Conservation (phyloP, 768 basidiomycete species). For the Leccinum obscurum region DNA sequence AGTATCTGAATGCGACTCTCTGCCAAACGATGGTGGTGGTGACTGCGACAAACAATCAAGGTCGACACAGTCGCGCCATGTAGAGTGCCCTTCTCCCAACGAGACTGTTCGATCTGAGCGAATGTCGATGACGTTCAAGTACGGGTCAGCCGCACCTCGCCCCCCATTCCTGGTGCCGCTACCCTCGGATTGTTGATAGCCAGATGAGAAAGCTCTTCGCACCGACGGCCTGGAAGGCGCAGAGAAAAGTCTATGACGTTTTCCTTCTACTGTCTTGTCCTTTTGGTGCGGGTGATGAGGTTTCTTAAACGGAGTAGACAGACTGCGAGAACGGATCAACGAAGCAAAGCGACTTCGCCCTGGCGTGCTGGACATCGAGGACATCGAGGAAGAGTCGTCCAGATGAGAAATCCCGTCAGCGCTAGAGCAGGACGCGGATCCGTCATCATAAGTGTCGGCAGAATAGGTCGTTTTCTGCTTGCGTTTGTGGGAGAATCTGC, state of each 20-base stretch:
- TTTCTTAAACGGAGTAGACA: constrained; percentile 11
- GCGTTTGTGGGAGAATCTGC: constrained; percentile 30
- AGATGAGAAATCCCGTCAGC: constrained; percentile 7
- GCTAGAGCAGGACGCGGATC: constrained; percentile 14
- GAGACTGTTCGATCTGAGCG: constrained; percentile 2
- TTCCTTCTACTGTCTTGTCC: not conserved
- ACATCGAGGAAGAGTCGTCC: constrained; percentile 17
- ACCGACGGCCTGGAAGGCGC: constrained; percentile 1
- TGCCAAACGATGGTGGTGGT: constrained; percentile 5
- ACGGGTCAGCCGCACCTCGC: not conserved
- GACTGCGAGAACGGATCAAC: constrained; percentile 17
- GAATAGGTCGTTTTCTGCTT: constrained; percentile 17
- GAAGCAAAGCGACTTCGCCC: constrained; percentile 10
- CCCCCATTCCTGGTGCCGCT: not conserved
- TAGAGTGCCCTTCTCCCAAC: not conserved
- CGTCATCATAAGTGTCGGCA: constrained; percentile 15
- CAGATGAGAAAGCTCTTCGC: not conserved
- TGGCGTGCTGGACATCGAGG: constrained; percentile 6
- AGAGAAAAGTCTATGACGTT: constrained; percentile 22
- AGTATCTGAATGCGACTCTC: constrained; percentile 14
- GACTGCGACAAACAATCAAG: constrained; percentile 7
- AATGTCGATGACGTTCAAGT: constrained; percentile 27
- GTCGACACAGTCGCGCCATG: not conserved
- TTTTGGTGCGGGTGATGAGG: constrained; percentile 11
- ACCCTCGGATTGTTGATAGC: not conserved